These are phyloP conservation scores for Casuarina glauca DNA, from an alignment of 306 rosid genomes.

Conservation along the genomic window DNA sequence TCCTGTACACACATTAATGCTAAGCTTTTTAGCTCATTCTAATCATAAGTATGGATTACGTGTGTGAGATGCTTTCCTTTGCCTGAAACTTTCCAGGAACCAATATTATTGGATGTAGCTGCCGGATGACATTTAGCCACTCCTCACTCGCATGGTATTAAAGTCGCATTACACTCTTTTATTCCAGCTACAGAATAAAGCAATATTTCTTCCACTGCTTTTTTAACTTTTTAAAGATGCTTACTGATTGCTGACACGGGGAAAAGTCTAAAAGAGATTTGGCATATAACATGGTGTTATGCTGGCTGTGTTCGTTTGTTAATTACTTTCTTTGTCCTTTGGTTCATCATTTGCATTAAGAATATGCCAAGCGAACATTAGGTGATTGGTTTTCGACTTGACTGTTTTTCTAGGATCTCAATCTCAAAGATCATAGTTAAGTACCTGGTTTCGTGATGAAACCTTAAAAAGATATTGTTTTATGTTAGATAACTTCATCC, in stretches of 20 bases:
- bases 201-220: not conserved
- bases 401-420: too few species aligned
- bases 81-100: not conserved
- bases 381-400: too few species aligned
- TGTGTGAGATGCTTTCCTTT: not conserved
- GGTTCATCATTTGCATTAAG: not conserved
- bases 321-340: not conserved
- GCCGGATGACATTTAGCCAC: not conserved
- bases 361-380: not conserved
- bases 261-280: not conserved
- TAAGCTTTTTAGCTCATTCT: too few species aligned
- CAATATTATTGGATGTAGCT: too few species aligned
- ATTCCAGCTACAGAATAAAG: not conserved
- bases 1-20: too few species aligned
- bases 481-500: not conserved
- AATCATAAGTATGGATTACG: too few species aligned
- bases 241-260: not conserved
- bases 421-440: not conserved
- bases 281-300: not conserved
- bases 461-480: not conserved
- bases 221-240: not conserved
- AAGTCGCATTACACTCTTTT: not conserved
- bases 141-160: not conserved
- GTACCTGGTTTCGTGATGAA: not conserved
- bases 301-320: not conserved